Percentiles rank a stretch among this genome's conserved stretches.
phyloP scores from a whole-genome alignment of 768 basidiomycete species.

The Lentinula detonsa region DNA sequence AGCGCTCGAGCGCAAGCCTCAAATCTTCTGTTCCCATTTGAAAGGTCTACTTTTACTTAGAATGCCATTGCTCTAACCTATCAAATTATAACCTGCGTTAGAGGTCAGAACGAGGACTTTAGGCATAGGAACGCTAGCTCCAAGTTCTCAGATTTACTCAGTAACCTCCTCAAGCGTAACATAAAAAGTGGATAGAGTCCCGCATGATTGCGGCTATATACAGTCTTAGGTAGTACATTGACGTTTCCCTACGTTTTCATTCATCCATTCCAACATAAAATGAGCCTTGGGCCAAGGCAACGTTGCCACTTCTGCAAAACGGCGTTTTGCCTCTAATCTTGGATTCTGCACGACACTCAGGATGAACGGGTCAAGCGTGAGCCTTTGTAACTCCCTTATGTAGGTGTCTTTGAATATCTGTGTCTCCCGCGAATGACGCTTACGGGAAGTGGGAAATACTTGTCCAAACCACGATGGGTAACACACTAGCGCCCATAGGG shows the following conservation, averaged over 20 bases:
- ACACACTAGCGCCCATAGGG: slow-evolving; percentile 16
- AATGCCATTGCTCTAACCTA: too few relatives aligned
- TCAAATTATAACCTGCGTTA: too few relatives aligned
- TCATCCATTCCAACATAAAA: slow-evolving; percentile 12
- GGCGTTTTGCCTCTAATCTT: slow-evolving; percentile 11
- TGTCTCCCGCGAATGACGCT: slow-evolving; percentile 10
- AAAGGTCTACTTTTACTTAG: too few relatives aligned
- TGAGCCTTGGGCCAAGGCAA: slow-evolving; percentile 15
- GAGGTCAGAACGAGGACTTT: too few relatives aligned
- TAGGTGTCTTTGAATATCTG: slow-evolving; percentile 17
- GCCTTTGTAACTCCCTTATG: slow-evolving; percentile 16
- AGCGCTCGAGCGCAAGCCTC: background rate
- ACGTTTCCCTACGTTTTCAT: background rate
- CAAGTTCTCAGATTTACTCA: too few relatives aligned
- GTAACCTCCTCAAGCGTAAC: background rate
- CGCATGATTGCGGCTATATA: too few relatives aligned
- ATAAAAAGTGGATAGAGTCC: background rate
- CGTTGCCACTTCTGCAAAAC: slow-evolving; percentile 13
- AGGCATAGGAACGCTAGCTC: too few relatives aligned
- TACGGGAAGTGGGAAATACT: background rate
- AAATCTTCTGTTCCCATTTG: too few relatives aligned
- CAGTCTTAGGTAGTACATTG: background rate
- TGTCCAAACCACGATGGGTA: slow-evolving; percentile 17
- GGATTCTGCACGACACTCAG: slow-evolving; percentile 17
- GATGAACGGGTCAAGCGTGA: slow-evolving; percentile 12